These are phyloP conservation scores for Acanthamoeba lugdunensis DNA, from an alignment of 208 protist species.

Conservation along the genomic window DNA sequence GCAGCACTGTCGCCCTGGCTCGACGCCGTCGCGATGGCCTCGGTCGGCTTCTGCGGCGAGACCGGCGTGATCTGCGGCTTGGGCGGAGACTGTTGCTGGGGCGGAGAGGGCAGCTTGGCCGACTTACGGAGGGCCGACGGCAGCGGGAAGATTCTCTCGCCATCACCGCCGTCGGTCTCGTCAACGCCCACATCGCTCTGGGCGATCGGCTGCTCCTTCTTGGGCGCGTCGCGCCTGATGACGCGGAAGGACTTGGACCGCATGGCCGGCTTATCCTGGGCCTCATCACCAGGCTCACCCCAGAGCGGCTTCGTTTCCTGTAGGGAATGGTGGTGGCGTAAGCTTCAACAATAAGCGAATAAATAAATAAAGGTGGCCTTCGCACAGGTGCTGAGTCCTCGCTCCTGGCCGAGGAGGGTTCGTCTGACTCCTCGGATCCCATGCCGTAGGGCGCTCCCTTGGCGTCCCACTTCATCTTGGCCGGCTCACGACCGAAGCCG, in stretches of 20 bases:
- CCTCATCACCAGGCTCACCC: not conserved
- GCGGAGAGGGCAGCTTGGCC: not conserved
- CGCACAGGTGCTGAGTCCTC: no score
- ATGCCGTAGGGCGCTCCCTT: not conserved
- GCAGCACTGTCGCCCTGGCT: not conserved
- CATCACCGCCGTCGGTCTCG: not conserved
- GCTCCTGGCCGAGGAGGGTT: not conserved
- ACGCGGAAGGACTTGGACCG: conserved; percentile 26
- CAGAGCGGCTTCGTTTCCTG: not conserved
- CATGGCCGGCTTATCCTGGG: not conserved
- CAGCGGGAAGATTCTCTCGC: not conserved
- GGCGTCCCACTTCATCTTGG: conserved; percentile 62
- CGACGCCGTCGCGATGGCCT: not conserved
- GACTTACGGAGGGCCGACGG: conserved; percentile 18
- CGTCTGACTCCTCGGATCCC: not conserved
- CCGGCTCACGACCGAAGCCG: conserved; percentile 44
- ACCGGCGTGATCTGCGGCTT: not conserved
- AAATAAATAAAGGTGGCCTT: no score
- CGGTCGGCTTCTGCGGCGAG: not conserved
- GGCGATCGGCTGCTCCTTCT: not conserved
- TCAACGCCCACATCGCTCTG: not conserved
- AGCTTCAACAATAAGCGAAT: no score
- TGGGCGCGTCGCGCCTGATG: conserved; percentile 19
- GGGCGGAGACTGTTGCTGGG: not conserved
- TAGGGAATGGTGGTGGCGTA: no score